phyloP scores from a whole-genome alignment of 768 basidiomycete species.

The Galerina marginata region DNA sequence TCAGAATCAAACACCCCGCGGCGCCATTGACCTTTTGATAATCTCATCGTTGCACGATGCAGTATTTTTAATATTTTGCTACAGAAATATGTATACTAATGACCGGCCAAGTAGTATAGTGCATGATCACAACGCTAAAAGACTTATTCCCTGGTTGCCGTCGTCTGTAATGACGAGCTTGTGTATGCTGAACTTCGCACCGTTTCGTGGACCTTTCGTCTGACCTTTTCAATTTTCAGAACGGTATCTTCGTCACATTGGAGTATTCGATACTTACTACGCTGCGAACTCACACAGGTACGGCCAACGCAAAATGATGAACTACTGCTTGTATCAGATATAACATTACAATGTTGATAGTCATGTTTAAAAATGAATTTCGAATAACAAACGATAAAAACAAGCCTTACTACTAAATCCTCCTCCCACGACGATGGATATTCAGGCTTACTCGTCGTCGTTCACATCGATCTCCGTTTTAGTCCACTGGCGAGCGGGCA shows the following conservation, averaged over 20 bases:
- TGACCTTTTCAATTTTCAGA: background rate
- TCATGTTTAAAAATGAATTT: background rate
- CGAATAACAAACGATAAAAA: background rate
- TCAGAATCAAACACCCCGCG: too few relatives aligned
- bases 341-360: background rate
- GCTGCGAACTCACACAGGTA: too few relatives aligned
- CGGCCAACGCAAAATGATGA: background rate
- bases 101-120: too few relatives aligned
- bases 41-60: too few relatives aligned
- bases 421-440: background rate
- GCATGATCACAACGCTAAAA: too few relatives aligned
- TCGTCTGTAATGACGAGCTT: too few relatives aligned
- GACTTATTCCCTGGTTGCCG: too few relatives aligned
- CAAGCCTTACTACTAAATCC: slow-evolving; percentile 1
- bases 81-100: too few relatives aligned
- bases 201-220: background rate
- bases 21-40: too few relatives aligned
- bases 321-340: background rate
- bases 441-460: slow-evolving; percentile 1
- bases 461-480: slow-evolving; percentile 1
- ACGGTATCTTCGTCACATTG: background rate
- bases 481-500: slow-evolving; percentile 1
- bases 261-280: too few relatives aligned
- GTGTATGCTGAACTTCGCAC: background rate
- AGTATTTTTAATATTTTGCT: too few relatives aligned